These are phyloP conservation scores for Gamarada debralockiae DNA, from an alignment of 495 filamentous ascomycete genomes.

Conservation along the genomic window DNA sequence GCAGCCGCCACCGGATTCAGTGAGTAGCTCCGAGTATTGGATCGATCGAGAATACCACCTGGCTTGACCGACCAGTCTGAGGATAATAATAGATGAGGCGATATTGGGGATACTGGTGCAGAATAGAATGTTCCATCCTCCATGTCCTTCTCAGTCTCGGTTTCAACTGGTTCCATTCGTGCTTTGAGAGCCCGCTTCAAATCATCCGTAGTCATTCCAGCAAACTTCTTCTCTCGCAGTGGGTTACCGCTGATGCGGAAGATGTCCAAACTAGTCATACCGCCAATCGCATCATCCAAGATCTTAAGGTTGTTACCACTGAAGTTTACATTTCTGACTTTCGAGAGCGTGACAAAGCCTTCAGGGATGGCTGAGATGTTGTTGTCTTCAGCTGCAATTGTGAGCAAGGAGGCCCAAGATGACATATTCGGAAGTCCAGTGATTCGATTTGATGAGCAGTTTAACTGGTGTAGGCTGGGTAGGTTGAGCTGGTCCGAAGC, in stretches of 20 bases:
- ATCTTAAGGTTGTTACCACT: conserved; percentile 75
- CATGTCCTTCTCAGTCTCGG: conserved; percentile 26
- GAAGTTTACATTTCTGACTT: conserved; percentile 72
- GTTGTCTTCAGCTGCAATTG: conserved; percentile 77
- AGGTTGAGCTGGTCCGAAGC: conserved; percentile 55
- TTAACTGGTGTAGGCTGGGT: conserved; percentile 69
- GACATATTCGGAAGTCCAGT: conserved; percentile 64
- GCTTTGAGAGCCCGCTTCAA: conserved; percentile 72
- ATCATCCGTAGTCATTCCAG: conserved; percentile 74
- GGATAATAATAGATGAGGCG: conserved; percentile 32
- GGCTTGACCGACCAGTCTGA: conserved; percentile 59
- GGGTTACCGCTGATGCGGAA: conserved; percentile 83
- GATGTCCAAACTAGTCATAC: conserved; percentile 72
- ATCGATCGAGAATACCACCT: conserved; percentile 71
- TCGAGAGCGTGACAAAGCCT: conserved; percentile 63
- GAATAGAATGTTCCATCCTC: conserved; percentile 27
- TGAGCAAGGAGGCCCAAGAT: conserved; percentile 67
- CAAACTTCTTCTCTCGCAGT: conserved; percentile 77
- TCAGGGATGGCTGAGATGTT: conserved; percentile 66
- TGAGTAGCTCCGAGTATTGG: conserved; percentile 55
- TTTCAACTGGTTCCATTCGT: conserved; percentile 56
- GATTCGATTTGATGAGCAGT: conserved; percentile 74
- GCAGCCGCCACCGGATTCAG: conserved; percentile 49
- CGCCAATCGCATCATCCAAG: conserved; percentile 71
- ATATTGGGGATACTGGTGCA: conserved; percentile 19